Evolutionary conservation across 805 yeast species (phyloP).

Genomic region (Spathaspora sp.): DNA sequence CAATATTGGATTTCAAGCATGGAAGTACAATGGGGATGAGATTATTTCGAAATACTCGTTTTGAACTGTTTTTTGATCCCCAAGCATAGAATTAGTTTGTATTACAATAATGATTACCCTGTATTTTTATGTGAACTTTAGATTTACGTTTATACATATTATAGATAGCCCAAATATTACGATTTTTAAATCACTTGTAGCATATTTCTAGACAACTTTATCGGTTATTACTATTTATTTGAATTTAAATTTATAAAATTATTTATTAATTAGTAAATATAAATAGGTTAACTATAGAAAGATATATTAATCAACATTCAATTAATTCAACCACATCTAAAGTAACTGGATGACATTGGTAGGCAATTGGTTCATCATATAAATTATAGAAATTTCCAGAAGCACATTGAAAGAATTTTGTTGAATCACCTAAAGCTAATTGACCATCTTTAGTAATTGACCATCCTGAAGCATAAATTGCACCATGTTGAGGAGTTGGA

Average conservation of each 20-base stretch:
- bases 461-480: conserved; percentile 39
- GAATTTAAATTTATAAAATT: neutral
- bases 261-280: neutral
- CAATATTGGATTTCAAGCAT: conserved; percentile 31
- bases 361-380: conserved; percentile 29
- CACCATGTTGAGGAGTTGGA: conserved; percentile 36
- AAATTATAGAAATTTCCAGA: conserved; percentile 38
- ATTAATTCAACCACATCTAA: conserved; percentile 34
- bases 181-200: too few species aligned
- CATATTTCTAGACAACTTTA: too few species aligned
- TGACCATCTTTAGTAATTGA: conserved; percentile 28
- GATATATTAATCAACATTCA: conserved; percentile 16
- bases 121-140: too few species aligned
- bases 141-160: too few species aligned
- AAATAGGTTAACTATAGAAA: neutral
- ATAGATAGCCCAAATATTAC: too few species aligned
- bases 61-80: conserved; percentile 54
- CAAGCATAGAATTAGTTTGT: neutral
- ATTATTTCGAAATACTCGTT: conserved; percentile 45
- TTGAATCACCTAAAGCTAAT: conserved; percentile 28
- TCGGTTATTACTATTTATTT: too few species aligned
- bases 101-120: too few species aligned
- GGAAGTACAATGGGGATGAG: conserved; percentile 64
- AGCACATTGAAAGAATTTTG: conserved; percentile 35
- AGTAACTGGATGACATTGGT: conserved; percentile 33